A percentile compares a stretch with the other conserved stretches of the same genome.
Conservation (phyloP, 768 basidiomycete species). For the Suillus bovinus region DNA sequence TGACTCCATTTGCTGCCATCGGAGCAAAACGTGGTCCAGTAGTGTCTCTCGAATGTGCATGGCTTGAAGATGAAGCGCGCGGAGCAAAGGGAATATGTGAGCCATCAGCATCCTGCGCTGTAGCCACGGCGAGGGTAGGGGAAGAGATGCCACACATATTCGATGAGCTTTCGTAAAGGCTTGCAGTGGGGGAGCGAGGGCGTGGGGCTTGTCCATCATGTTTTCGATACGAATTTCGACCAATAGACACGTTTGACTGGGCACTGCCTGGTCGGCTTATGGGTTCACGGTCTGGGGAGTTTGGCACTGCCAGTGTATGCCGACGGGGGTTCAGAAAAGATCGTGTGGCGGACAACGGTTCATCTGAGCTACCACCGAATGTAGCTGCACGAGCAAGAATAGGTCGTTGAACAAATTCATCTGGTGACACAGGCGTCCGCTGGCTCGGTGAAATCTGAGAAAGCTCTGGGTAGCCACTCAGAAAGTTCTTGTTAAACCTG, state of each 20-base stretch:
- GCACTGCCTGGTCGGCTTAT: slow-evolving; percentile 9
- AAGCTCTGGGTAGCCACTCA: background rate
- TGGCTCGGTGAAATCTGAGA: slow-evolving; percentile 1
- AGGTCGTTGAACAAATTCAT: slow-evolving; percentile 1
- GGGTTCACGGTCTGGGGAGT: slow-evolving; percentile 8
- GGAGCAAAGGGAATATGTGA: background rate
- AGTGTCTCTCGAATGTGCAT: background rate
- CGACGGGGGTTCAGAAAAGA: slow-evolving; percentile 9
- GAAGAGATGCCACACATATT: slow-evolving; percentile 12
- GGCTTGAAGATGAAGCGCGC: background rate
- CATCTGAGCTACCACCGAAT: slow-evolving; percentile 14
- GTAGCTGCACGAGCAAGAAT: slow-evolving; percentile 13
- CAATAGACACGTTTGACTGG: slow-evolving; percentile 14
- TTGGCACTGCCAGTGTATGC: slow-evolving; percentile 14
- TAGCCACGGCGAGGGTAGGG: slow-evolving; percentile 8
- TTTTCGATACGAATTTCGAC: slow-evolving; percentile 16
- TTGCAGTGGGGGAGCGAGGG: slow-evolving; percentile 15
- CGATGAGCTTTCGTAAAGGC: slow-evolving; percentile 13
- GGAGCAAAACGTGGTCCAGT: slow-evolving; percentile 16
- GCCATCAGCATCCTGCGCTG: background rate
- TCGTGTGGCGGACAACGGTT: slow-evolving; percentile 3
- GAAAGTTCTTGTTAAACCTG: background rate
- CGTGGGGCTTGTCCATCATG: slow-evolving; percentile 19
- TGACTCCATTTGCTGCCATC: slow-evolving; percentile 19
- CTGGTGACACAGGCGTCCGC: slow-evolving; percentile 10